A percentile compares a stretch with the other conserved stretches of the same genome.
phyloP scores from a whole-genome alignment of 2,329 filamentous ascomycete species.

The Elsinoe batatas region DNA sequence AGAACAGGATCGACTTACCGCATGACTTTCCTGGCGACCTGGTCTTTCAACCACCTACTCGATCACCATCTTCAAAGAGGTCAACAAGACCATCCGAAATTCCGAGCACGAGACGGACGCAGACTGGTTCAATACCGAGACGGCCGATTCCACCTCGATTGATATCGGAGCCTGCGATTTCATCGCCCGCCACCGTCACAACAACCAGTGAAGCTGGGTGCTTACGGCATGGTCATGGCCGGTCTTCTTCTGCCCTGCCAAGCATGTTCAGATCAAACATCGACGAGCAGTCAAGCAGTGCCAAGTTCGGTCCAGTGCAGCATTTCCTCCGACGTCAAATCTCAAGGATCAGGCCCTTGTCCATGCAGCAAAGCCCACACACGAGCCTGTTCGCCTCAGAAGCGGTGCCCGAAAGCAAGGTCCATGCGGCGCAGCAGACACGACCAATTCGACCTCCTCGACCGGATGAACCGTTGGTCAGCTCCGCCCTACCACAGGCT shows the following conservation, averaged over 20 bases:
- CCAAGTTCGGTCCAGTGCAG: not conserved
- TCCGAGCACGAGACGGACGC: not conserved
- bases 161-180: not conserved
- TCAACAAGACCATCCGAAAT: not conserved
- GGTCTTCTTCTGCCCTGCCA: not conserved
- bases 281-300: not conserved
- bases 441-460: not conserved
- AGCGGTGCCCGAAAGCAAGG: too few species aligned
- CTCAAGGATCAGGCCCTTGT: not conserved
- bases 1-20: not conserved
- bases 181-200: too few species aligned
- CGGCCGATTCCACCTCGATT: not conserved
- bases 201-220: not conserved
- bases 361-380: too few species aligned
- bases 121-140: not conserved
- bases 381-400: too few species aligned
- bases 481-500: too few species aligned
- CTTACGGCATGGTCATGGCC: not conserved
- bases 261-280: not conserved
- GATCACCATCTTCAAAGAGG: not conserved
- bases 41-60: not conserved
- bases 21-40: slow-evolving; percentile 3
- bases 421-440: not conserved
- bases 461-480: not conserved
- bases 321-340: not conserved